Evolutionary conservation across 306 rosid genomes (phyloP), one percentile per base, ranked within the genome.

Genomic region (Vicia villosa): DNA sequence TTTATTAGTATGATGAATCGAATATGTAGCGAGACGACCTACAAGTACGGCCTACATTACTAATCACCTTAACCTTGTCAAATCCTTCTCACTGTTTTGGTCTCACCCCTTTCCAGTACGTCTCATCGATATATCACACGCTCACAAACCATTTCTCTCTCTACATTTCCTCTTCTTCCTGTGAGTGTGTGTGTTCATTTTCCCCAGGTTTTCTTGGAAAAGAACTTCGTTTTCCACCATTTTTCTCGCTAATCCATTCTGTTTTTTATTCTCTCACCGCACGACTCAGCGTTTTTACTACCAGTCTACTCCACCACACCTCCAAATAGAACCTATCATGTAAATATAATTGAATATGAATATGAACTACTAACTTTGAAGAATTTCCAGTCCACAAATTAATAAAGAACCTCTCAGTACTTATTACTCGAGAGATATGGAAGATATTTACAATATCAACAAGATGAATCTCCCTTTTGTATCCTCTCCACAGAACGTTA

Each of bases 11-110:
- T 34, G 38, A 7, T 6, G 32, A 28, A 34, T 34, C 38, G 10
- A 34, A 34, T 32, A 32, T 34, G 38, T 34, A 7, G 26, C 19
- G 56, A 50, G 26, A 17, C 56, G 26, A 17, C 56, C 26, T 50
- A 49, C 26, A n/a, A 45, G 56, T 50, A 50, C 56, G 56, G 56
- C 56, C 56, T 50, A 50, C 20, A n/a, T 46, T n/a, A 17, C 24
- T 49, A 17, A 49, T 50, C 56, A 50, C 56, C 56, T 50, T 50
- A 50, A 50, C 56, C 56, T 50, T 50, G 56, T 50, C 56, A 50
- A 50, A 50, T 50, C 26, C 22, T 9, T 50, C 56, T 19, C 22
- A 50, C 56, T 19, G 56, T 50, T 13, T 1, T 42, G 16, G 16
- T 12, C 47, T 42, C 46, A 4, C 4, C 4, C 47, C 2, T 42